These are phyloP conservation scores for Rhizopogon roseolus DNA, from an alignment of 768 basidiomycete genomes.

Conservation along the genomic window DNA sequence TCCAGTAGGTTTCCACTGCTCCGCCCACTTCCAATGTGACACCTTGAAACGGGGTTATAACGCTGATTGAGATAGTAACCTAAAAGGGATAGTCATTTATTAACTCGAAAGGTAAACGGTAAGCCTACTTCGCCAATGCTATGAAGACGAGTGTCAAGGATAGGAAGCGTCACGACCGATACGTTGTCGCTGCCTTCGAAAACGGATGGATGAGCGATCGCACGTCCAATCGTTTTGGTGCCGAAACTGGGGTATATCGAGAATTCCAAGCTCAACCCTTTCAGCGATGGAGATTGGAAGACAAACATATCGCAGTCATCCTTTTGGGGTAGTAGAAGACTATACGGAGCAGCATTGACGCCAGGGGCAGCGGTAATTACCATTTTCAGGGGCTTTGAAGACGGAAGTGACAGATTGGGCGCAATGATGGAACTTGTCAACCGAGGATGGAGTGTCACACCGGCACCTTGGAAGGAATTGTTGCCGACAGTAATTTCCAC, in stretches of 20 bases:
- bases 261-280: constrained; percentile 78
- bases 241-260: constrained; percentile 98
- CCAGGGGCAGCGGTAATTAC: constrained; percentile 90
- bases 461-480: constrained; percentile 32
- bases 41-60: constrained; percentile 86
- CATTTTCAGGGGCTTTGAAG: constrained; percentile 80
- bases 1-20: constrained; percentile 98
- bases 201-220: constrained; percentile 75
- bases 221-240: constrained; percentile 92
- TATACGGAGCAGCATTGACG: constrained; percentile 84
- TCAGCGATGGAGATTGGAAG: constrained; percentile 79
- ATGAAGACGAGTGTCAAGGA: constrained; percentile 89
- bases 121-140: constrained; percentile 82
- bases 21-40: constrained; percentile 94
- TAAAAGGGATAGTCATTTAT: constrained; percentile 24
- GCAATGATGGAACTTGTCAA: constrained; percentile 65
- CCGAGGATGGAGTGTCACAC: constrained; percentile 68
- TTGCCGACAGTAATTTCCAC: constrained; percentile 80
- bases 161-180: constrained; percentile 57
- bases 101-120: background rate
- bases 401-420: constrained; percentile 62
- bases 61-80: constrained; percentile 85
- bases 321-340: constrained; percentile 77
- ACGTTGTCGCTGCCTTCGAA: constrained; percentile 56
- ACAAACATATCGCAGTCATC: constrained; percentile 70